Evolutionary conservation across 2,329 filamentous ascomycete species (phyloP), one percentile per base, ranked within the genome.

Genomic region (Microsporum canis): DNA sequence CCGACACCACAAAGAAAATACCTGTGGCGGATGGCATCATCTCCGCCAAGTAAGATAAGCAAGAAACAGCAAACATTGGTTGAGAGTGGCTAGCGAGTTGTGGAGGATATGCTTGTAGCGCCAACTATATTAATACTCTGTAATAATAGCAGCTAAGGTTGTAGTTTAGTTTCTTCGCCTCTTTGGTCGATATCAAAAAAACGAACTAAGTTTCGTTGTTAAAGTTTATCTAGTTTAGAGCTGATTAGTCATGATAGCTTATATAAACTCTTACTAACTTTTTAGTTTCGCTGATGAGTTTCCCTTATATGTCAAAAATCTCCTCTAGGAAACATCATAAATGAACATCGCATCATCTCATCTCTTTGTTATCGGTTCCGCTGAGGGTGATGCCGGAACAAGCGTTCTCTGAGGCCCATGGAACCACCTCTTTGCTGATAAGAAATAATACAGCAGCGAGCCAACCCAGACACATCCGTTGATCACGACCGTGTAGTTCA

Each of bases 401-500:
- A 84, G 72, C 2, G 82, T 85, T 53, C 79, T 78, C 72, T 81
- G 82, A 2, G 83, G 83, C 0, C 83, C 82, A 1, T 74, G 82
- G 66, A 84, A 84, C 77, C 81, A 84, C 68, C 84, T 84, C 60
- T 77, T 73, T 5, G 82, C 83, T 71, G 81, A 77, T 31, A 82
- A 64, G 64, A 75, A 76, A 67, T 84, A 85, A 69, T 85, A 85
- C 0, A 74, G 57, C 65, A 84, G 69, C 0, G 79, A 76, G 1
- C 82, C 81, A 12, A 79, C 72, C 83, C 83, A 86, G 0, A 86
- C 78, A 3, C 78, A 78, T 38, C 75, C 76, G 64, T 84, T 84
- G 62, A 86, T 82, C 0, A 84, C 83, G 1, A 84, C 77, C 0
- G 83, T 84, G 67, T 85, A 86, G 66, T 86, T 86, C 83, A 86